Evolutionary conservation across 2,329 filamentous ascomycete genomes (phyloP).

Genomic region (Juglanconis oblonga): DNA sequence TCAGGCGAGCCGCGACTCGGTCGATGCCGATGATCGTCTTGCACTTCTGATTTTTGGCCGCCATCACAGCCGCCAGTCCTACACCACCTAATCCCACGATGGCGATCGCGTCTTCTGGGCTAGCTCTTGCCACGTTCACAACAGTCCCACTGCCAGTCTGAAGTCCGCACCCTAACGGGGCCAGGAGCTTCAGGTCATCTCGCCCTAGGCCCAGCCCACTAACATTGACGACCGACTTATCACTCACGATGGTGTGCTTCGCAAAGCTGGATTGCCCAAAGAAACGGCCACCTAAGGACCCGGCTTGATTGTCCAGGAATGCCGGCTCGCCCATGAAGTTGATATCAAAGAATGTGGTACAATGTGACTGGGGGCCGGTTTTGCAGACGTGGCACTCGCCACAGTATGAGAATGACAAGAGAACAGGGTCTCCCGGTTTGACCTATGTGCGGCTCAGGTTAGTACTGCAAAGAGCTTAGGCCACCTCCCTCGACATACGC

Average conservation of each 20-base stretch:
- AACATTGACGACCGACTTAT: slow-evolving; percentile 29
- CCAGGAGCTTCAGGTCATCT: slow-evolving; percentile 25
- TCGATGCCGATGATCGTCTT: slow-evolving; percentile 38
- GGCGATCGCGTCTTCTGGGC: slow-evolving; percentile 20
- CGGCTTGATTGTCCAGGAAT: slow-evolving; percentile 36
- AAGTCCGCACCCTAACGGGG: slow-evolving; percentile 31
- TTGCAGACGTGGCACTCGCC: slow-evolving; percentile 44
- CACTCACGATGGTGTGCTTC: slow-evolving; percentile 28
- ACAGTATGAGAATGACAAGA: slow-evolving; percentile 48
- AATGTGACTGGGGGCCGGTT: slow-evolving; percentile 44
- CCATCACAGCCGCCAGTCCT: slow-evolving; percentile 20
- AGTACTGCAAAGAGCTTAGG: too few relatives aligned
- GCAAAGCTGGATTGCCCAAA: slow-evolving; percentile 34
- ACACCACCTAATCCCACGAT: slow-evolving; percentile 30
- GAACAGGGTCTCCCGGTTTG: slow-evolving; percentile 41
- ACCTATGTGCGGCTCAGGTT: slow-evolving; percentile 16
- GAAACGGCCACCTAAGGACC: slow-evolving; percentile 30
- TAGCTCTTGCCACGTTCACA: slow-evolving; percentile 26
- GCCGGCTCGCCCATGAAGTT: slow-evolving; percentile 51
- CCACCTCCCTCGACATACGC: slow-evolving; percentile 21
- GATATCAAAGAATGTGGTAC: slow-evolving; percentile 42
- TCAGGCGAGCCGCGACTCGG: slow-evolving; percentile 39
- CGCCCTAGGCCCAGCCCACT: slow-evolving; percentile 4
- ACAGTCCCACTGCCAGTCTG: slow-evolving; percentile 32
- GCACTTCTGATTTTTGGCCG: slow-evolving; percentile 15